Percentiles rank a stretch among this genome's conserved stretches.
Conservation (phyloP, 2,329 filamentous ascomycete species). For the Diaporthe sp. region DNA sequence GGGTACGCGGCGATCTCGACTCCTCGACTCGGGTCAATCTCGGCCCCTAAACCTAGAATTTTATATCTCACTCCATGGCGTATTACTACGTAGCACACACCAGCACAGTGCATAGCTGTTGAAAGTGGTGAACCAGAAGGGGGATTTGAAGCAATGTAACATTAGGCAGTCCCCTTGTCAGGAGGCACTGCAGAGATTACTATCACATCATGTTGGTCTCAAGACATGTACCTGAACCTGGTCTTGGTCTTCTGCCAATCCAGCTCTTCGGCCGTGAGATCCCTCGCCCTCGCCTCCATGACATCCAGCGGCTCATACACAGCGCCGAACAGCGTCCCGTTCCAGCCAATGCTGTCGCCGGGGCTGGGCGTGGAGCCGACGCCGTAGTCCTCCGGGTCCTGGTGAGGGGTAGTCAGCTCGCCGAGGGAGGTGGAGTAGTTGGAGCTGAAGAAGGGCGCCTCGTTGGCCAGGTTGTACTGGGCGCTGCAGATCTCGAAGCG, state of each 20-base stretch:
- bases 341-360: constrained; percentile 38
- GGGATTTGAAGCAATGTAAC: not conserved
- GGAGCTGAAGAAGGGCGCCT: constrained; percentile 40
- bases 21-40: not conserved
- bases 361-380: not conserved
- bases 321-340: constrained; percentile 34
- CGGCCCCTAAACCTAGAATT: not conserved
- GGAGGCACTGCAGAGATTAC: not conserved
- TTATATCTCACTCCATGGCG: not conserved
- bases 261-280: constrained; percentile 36
- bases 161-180: not conserved
- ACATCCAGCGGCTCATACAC: constrained; percentile 35
- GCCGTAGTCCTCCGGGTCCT: constrained; percentile 38
- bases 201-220: not conserved
- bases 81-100: not conserved
- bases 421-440: constrained; percentile 39
- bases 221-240: constrained; percentile 36
- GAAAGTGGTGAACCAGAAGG: not conserved
- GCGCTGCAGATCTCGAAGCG: constrained; percentile 35
- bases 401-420: constrained; percentile 39
- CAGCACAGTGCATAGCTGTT: constrained; percentile 5
- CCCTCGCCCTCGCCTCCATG: constrained; percentile 39
- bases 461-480: constrained; percentile 39
- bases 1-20: not conserved
- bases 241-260: constrained; percentile 12